Conservation (phyloP, 2,329 filamentous ascomycete species). For the Lasiodiplodia sp. region DNA sequence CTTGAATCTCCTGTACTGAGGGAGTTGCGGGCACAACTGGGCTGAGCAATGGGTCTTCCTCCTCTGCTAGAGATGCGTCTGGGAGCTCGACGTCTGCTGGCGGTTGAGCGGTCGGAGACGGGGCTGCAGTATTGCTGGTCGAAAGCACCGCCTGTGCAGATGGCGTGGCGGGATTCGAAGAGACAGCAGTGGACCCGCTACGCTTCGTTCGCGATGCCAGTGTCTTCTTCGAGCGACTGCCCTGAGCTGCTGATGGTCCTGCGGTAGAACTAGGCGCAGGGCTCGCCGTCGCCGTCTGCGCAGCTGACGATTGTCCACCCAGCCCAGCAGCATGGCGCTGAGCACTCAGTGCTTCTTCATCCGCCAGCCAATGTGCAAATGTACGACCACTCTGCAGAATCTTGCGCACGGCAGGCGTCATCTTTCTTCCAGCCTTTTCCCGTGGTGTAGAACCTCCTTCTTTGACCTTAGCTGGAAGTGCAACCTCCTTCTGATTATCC, state of each 20-base stretch:
- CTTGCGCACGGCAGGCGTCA: constrained; percentile 71
- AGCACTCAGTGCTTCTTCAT: constrained; percentile 69
- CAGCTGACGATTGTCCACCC: constrained; percentile 5
- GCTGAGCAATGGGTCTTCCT: constrained; percentile 63
- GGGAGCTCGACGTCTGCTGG: neutral
- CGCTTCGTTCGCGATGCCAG: constrained; percentile 19
- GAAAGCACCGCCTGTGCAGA: constrained; percentile 35
- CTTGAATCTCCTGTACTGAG: constrained; percentile 67
- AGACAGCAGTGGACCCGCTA: constrained; percentile 7
- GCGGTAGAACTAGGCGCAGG: constrained; percentile 27
- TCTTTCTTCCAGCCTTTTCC: constrained; percentile 57
- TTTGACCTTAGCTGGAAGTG: constrained; percentile 50
- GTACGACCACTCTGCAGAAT: constrained; percentile 83
- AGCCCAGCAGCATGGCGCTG: constrained; percentile 31
- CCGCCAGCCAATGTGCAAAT: constrained; percentile 82
- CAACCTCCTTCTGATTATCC: constrained; percentile 61
- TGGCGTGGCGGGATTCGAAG: constrained; percentile 13
- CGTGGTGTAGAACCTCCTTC: constrained; percentile 48
- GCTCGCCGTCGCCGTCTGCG: constrained; percentile 31
- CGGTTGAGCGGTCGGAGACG: neutral
- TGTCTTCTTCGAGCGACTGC: constrained; percentile 22
- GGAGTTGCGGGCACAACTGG: constrained; percentile 66
- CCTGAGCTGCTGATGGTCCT: neutral
- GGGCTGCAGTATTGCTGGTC: constrained; percentile 33
- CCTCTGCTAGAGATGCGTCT: neutral